Percentiles rank a stretch among this genome's conserved stretches.
phyloP scores from a whole-genome alignment of 495 filamentous ascomycete species.

The Astrothelium subdiscretum region DNA sequence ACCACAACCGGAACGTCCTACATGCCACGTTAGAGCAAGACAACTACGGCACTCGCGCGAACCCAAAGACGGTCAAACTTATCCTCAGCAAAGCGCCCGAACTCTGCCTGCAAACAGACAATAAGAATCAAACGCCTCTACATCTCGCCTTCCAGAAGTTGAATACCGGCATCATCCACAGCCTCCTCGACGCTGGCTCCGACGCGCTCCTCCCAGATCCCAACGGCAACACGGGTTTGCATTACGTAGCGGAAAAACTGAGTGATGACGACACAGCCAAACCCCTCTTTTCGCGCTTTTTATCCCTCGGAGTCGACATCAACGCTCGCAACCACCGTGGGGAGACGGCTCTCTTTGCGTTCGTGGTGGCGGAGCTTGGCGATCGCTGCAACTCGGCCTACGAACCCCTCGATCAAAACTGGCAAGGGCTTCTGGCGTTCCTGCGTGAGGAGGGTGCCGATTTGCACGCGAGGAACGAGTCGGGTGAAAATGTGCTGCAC shows the following conservation, averaged over 20 bases:
- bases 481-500: background rate
- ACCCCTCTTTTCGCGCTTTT: conserved; percentile 9
- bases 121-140: conserved; percentile 9
- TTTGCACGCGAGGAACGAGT: background rate
- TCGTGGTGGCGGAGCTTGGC: background rate
- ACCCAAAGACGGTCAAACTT: background rate
- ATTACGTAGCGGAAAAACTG: background rate
- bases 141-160: conserved; percentile 10
- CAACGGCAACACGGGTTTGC: conserved; percentile 13
- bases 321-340: conserved; percentile 24
- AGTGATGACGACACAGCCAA: background rate
- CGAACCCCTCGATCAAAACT: conserved; percentile 2
- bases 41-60: background rate
- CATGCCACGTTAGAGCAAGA: background rate
- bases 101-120: conserved; percentile 12
- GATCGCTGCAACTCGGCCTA: background rate
- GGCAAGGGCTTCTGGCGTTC: conserved; percentile 3
- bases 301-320: conserved; percentile 20
- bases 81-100: background rate
- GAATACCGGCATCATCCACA: background rate
- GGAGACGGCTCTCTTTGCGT: conserved; percentile 25
- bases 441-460: conserved; percentile 16
- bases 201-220: conserved; percentile 4
- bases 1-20: background rate
- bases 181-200: conserved; percentile 15